Base-by-base conservation (phyloP, 192 early-diverging fungal species). In the Mortierella alpina region DNA sequence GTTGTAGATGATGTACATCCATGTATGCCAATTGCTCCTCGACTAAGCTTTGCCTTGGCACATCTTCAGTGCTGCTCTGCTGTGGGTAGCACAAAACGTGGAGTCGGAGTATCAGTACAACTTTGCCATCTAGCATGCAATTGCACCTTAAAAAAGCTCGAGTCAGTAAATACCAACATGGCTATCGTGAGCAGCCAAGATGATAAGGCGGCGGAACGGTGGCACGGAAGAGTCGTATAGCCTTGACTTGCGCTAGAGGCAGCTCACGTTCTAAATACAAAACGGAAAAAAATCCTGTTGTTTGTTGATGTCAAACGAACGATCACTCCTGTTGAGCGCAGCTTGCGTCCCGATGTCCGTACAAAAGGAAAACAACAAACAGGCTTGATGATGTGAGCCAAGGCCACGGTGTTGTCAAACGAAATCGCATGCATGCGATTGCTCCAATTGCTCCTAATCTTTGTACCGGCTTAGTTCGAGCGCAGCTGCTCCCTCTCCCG, bases 61-160 rank as follows among this genome's bases (percentile, higher is more conserved):
- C 56, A 52, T 22, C 7, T 14, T 46, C 66, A 86, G 85, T 66
- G 68, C 85, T 31, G 83, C 81, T 13, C 44, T 84, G 17, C 68
- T 86, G 50, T 86, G 83, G 83, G 66, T 84, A 64, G 72, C 80
- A 6, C 74, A 84, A 49, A 86, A 59, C 58, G 40, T 74, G 11
- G 73, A 83, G 51, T 44, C 56, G 6, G 84, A 86, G 17, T 66
- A 80, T 55, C 42, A 71, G 6, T 62, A 72, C 51, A 74, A 70
- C 68, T 82, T 76, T 65, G 17, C 70, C 15, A 71, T 77, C 40
- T 76, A 65, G 58, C 14, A 9, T 31, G 31, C 31, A 31, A 31
- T 31, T 3, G 31, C 31, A 31, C 1, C 31, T 31, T 31, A 18
- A 40, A 45, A 45, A 18, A 62, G 9, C 58, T 56, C 22, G 2